Evolutionary conservation across 2,329 filamentous ascomycete species (phyloP).

Genomic region (Moelleriella libera): DNA sequence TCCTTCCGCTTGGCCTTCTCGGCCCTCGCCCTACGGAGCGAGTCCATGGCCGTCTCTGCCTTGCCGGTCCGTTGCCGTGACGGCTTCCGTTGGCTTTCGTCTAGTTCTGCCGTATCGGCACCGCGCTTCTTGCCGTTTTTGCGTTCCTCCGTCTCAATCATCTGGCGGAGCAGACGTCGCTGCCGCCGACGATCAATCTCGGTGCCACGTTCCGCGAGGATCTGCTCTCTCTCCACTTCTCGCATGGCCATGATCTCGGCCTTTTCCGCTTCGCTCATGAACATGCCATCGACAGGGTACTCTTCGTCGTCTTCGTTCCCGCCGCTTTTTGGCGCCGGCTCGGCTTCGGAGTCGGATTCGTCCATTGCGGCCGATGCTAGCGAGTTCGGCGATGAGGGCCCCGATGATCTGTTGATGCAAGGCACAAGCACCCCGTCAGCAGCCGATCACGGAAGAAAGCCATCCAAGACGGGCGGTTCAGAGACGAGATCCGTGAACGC

Average conservation of each 20-base stretch:
- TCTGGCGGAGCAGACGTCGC: constrained; percentile 65
- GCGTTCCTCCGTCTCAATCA: constrained; percentile 54
- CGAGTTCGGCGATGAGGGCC: constrained; percentile 56
- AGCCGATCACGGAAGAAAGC: neutral
- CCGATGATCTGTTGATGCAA: constrained; percentile 43
- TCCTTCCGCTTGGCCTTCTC: constrained; percentile 39
- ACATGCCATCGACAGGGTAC: constrained; percentile 82
- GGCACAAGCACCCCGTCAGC: constrained; percentile 3
- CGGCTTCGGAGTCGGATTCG: constrained; percentile 56
- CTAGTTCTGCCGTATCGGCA: constrained; percentile 62
- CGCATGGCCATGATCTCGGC: constrained; percentile 70
- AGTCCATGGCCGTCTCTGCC: constrained; percentile 54
- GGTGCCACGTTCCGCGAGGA: constrained; percentile 75
- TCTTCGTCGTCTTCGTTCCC: constrained; percentile 44
- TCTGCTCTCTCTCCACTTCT: constrained; percentile 81
- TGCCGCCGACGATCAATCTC: constrained; percentile 73
- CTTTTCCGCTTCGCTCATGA: constrained; percentile 60
- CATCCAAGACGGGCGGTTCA: neutral
- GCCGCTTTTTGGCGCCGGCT: constrained; percentile 23
- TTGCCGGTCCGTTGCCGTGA: constrained; percentile 50
- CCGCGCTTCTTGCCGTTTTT: constrained; percentile 53
- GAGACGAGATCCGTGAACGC: neutral
- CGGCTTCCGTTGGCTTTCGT: constrained; percentile 61
- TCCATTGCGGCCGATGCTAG: constrained; percentile 80
- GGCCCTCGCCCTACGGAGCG: constrained; percentile 43